These are phyloP conservation scores for Dichotomocladium elegans DNA, from an alignment of 371 early-diverging fungal genomes.

Conservation along the genomic window DNA sequence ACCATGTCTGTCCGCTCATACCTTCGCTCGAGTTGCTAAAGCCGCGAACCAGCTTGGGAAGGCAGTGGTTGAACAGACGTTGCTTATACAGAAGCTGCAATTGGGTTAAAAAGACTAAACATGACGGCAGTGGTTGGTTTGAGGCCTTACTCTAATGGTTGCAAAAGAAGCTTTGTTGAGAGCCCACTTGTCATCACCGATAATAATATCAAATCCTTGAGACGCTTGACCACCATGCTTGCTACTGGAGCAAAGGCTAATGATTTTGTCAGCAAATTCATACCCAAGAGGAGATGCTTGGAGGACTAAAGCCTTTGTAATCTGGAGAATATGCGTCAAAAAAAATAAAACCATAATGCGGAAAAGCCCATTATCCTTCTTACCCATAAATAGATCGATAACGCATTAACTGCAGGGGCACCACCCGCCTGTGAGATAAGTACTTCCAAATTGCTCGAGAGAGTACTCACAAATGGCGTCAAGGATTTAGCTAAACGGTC, in stretches of 20 bases:
- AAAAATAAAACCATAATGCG: background rate
- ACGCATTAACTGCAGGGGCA: constrained; percentile 17
- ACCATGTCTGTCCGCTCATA: background rate
- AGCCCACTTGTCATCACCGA: constrained; percentile 62
- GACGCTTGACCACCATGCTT: constrained; percentile 53
- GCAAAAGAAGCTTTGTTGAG: constrained; percentile 73
- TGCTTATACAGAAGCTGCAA: constrained; percentile 75
- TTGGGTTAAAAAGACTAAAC: background rate
- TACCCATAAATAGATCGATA: constrained; percentile 41
- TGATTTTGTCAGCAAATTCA: constrained; percentile 54
- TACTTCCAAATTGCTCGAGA: constrained; percentile 18
- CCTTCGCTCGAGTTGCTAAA: constrained; percentile 49
- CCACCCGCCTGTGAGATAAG: constrained; percentile 19
- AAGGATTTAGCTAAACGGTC: constrained; percentile 21
- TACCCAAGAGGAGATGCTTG: constrained; percentile 51
- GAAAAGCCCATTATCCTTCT: background rate
- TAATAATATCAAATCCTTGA: constrained; percentile 63
- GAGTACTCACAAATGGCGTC: constrained; percentile 28
- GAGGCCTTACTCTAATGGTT: constrained; percentile 47
- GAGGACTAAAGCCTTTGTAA: constrained; percentile 62
- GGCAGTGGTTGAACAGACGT: constrained; percentile 69
- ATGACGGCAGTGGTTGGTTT: background rate
- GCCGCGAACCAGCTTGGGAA: constrained; percentile 67
- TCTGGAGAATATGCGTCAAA: constrained; percentile 29
- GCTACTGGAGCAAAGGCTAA: constrained; percentile 48